Evolutionary conservation across 805 yeast genomes (phyloP), one percentile per base, ranked within the genome.

Genomic region (Cyberlindnera euphorbiae): DNA sequence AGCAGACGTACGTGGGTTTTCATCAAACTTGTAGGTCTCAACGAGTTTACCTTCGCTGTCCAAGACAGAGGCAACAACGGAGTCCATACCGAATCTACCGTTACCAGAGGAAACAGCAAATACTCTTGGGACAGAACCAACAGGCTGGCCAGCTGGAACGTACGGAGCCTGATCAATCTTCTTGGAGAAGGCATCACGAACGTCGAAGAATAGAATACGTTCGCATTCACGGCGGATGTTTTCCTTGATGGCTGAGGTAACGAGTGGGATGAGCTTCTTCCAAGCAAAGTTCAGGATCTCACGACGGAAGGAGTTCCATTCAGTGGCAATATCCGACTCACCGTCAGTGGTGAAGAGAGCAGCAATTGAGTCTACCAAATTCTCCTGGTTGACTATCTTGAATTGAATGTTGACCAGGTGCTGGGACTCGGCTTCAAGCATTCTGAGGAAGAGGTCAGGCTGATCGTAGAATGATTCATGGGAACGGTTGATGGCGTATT

Each of bases 81-180:
- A 96, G 58, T 93, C 95, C 40, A 76, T 76, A 28, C 77, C 74
- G 52, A 68, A 75, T 44, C 77, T 81, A 53, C 96, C 97, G 60
- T 81, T 81, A 50, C 98, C 98, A 49, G 83, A 78, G 0, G 95
- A 75, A 21, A 93, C 52, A 0, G 96, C 78, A 45, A 93, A 65
- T 0, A 87, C 90, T 44, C 83, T 79, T 15, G 98, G 96, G 35
- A 78, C 70, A 5, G 95, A 83, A 30, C 97, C 96, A 40, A 74
- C 70, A 29, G 77, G 84, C 46, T 71, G 81, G 5, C 84, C 82
- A n/a, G 38, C 39, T 6, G 97, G 96, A 48, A 83, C 79, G 60
- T 67, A 89, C 22, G 99, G 97, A 2, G 97, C 96, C 64, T 89
- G 97, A 57, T 90, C 93, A 24, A 93, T 69, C 51, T 79, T 82